Evolutionary conservation across 139 green algal species (phyloP), one percentile per base, ranked within the genome.

Genomic region (Chlorella vulgaris): DNA sequence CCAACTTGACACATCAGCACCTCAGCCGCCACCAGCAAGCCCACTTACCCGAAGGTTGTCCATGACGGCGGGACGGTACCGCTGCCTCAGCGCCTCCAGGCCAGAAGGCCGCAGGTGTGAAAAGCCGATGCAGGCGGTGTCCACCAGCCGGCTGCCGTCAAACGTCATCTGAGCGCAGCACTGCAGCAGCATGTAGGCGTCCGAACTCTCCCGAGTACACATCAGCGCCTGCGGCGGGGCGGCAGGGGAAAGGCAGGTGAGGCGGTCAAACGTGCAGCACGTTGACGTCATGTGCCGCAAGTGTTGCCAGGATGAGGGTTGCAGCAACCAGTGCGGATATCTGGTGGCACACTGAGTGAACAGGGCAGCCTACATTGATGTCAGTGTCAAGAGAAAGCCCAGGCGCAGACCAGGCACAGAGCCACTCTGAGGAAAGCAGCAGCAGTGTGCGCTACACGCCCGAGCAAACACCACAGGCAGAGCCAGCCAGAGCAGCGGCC

Each of bases 101-200:
- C 84, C 80, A 4, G 42, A 62, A 31, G 88, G 76, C 28, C 76
- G 81, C 28, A 92, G 42, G 53, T 83, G 39, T 6, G 73, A 60
- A 55, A 88, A 90, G n/a, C 35, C 69, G 47, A 88, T 86, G 67
- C 81, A 88, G 0, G 90, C 90, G 22, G 84, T 78, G n/a, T 86
- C 69, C 38, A 94, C 69, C 35, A 96, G 84, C 28, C 88, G 84
- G 63, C 29, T 80, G 60, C 63, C 69, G 78, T 94, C 91, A 76
- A 90, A 92, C 0, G 86, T 90, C 78, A 93, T 89, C 21, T 89
- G 87, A 0, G 88, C 90, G 84, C 91, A 89, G 58, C 82, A 83
- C 53, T 92, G 89, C 26, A 94, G 84, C 69, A 91, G 70, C 63
- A 86, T 83, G 75, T 91, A 90, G 18, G 83, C 89, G 40, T 93